Base-by-base conservation (phyloP, 2,329 filamentous ascomycete genomes). In the Cladosporium sp. region DNA sequence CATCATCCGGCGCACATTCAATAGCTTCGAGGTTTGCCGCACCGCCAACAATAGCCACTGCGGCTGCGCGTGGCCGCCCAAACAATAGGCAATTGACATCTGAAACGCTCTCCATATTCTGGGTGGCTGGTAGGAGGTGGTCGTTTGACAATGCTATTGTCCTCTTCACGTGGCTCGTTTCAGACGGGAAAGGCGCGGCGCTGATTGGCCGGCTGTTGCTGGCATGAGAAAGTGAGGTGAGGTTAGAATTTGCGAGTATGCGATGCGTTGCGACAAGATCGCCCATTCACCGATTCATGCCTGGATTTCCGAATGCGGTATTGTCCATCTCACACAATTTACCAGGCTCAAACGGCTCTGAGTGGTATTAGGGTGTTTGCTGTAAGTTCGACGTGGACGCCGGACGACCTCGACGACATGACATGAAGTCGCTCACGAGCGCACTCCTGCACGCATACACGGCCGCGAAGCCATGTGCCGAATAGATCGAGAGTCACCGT, bases 1-100 rank as follows among this genome's bases (percentile, higher is more conserved):
- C 15, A n/a, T 17, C 10, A 32, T 28, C n/a, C 42, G 50, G 17
- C n/a, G 22, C 36, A 36, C 37, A 53, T 53, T 53, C 22, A 53
- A 40, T 53, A 53, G 50, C 9, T 9, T 20, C 9, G 10, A 40
- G 50, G 50, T 53, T 53, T 53, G 50, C 50, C 42, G 10, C 22
- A n/a, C 37, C 50, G 10, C 25, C 50, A 24, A 53, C 36, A 53
- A 42, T 40, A 53, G 50, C 50, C 50, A 53, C 3, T 12, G 32
- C 5, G 32, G 34, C 32, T 36, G 10, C 47, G 24, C 47, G 20
- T 50, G 32, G 34, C 28, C 42, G 19, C 32, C 20, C 34, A 10
- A 37, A 50, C 47, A 50, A 50, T 50, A 50, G 47, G 19, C 12
- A 50, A 19, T 50, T 50, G 47, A 50, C 47, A 50, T 50, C 19